Base-by-base conservation (phyloP, 805 yeast genomes). In the Barnettozyma populi region DNA sequence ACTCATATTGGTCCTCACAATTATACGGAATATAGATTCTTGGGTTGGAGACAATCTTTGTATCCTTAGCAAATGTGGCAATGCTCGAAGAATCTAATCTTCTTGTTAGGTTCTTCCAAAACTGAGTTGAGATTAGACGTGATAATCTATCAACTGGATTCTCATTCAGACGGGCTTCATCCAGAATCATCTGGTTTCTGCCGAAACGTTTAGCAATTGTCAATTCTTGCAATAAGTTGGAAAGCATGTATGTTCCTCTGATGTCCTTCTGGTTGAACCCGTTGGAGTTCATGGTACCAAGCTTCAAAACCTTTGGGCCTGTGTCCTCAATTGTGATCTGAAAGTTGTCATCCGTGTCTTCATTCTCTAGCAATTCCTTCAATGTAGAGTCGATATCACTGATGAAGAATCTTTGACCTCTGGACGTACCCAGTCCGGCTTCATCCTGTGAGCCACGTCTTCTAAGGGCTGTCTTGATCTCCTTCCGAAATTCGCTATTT, bases 161-260 rank as follows among this genome's bases (percentile, higher is more conserved):
- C 65, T 90, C 97, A 61, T 80, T 85, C 49, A 90, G 73, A 51
- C 96, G 68, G 8, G 82, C 84, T 63, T 90, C 96, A 64, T 89
- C 96, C 50, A 90, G 66, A 43, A 86, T 72, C 73, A 89, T 80
- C 59, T 81, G 85, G 52, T 79, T 81, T 52, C 92, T 74, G 8
- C 96, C 96, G 63, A 82, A 78, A 48, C 85, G 71, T 61, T 86
- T 80, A 13, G 97, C 97, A 51, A 89, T 80, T 0, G 96, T 88
- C 54, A 90, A 72, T 65, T 90, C 97, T 68, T 90, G 97, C 47
- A 90, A 72, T 36, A 90, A 67, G 64, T 90, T 90, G 0, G 94
- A 83, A 43, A 90, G 68, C 90, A 86, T 86, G 61, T 90, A 90
- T 0, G 96, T 90, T 3, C 97, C 97, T 50, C 95, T 70, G 47